Percentiles rank a stretch among this genome's conserved stretches.
Evolutionary conservation across 768 basidiomycete genomes (phyloP).

Genomic region (Lentinula lateritia): DNA sequence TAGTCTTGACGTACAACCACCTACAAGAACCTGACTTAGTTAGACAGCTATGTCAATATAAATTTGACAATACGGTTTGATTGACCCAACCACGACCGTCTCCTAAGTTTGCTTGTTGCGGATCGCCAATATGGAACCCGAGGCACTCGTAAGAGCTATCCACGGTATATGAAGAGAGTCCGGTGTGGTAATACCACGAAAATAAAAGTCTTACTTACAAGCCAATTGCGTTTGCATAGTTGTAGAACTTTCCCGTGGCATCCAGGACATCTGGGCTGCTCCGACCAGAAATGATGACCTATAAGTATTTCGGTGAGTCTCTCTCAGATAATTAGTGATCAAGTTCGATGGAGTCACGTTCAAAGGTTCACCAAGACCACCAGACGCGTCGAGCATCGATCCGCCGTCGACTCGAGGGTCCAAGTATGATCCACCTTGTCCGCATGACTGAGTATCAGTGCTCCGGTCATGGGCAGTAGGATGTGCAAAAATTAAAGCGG

Average conservation of each 20-base stretch:
- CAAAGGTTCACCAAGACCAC: slow-evolving; percentile 41
- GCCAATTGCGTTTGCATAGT: slow-evolving; percentile 49
- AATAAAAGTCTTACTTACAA: slow-evolving; percentile 30
- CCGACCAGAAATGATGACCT: slow-evolving; percentile 54
- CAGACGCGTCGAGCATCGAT: slow-evolving; percentile 36
- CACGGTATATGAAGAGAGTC: no score
- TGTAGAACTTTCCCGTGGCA: slow-evolving; percentile 32
- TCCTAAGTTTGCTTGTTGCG: slow-evolving; percentile 61
- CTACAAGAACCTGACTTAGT: slow-evolving; percentile 29
- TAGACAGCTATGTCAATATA: background rate
- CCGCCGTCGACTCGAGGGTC: slow-evolving; percentile 31
- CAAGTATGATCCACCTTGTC: slow-evolving; percentile 20
- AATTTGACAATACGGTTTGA: slow-evolving; percentile 21
- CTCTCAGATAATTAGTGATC: background rate
- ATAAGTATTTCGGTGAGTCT: slow-evolving; percentile 12
- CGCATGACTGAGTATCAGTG: background rate
- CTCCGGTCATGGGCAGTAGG: background rate
- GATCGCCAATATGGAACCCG: slow-evolving; percentile 50
- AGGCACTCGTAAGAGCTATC: slow-evolving; percentile 53
- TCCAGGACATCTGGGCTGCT: slow-evolving; percentile 46
- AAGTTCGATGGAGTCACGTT: slow-evolving; percentile 27
- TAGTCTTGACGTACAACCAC: slow-evolving; percentile 67
- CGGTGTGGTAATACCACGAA: background rate
- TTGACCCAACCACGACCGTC: slow-evolving; percentile 57
- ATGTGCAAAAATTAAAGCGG: background rate